Evolutionary conservation across 352 stramenopile species (phyloP), one percentile per base, ranked within the genome.

Genomic region (Phytophthora pisi): DNA sequence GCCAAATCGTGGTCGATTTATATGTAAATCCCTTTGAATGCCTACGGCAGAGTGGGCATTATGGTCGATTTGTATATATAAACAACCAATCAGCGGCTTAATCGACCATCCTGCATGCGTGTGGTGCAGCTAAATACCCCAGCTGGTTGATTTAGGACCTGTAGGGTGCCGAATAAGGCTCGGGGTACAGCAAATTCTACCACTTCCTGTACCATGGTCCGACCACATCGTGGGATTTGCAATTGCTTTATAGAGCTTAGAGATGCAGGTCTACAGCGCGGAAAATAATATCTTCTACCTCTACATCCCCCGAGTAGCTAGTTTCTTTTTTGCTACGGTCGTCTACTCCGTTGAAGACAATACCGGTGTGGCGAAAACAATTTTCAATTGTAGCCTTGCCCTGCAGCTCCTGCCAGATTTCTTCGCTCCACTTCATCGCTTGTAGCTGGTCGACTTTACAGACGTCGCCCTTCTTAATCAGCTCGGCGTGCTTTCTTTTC

Each of bases 341-440:
- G 36, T 61, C 43, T 38, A 58, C 43, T n/a, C 34, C 61, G 20
- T 57, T 55, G 34, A 60, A 66, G 8, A 45, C 18, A n/a, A 55
- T 66, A 11, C 28, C 40, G 11, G 50, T 66, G 28, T 63, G 51
- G 15, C 61, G 45, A 15, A 68, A 68, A n/a, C 53, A 63, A 18
- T 62, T 63, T 47, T 18, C 23, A 31, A 67, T 51, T 34, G 36
- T 42, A n/a, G 36, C 0, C 36, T 42, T n/a, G 36, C 10, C 11
- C 10, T 42, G 36, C 5, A 42, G 13, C 0, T n/a, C 36, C 36
- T 42, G 13, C 36, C 36, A 42, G 5, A 42, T 42, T 5, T 42
- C 36, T 42, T 42, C n/a, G 13, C 34, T 16, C 28, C 28, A 31
- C 28, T 34, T 34, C 28, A 34, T 10, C 0, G 28, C 6, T 7